Base-by-base conservation (phyloP, 106 monocot species). In the Alisma plantagoaquatica region DNA sequence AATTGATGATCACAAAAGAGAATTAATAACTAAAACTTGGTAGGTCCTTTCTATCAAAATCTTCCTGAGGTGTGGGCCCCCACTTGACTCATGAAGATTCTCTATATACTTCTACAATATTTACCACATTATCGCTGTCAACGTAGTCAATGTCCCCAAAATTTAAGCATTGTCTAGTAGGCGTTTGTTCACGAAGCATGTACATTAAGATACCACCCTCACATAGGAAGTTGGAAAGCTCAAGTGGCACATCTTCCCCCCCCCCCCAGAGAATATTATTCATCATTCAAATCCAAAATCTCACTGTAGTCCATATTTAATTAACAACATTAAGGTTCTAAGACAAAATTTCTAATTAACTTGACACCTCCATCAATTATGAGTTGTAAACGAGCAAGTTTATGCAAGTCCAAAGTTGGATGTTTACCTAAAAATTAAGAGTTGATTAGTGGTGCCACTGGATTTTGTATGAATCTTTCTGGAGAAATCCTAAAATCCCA, bases 101-200 rank as follows among this genome's bases (percentile, higher is more conserved):
- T 45, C 43, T 53, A 33, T 46, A 72, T 33, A 75, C 80, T 28
- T 72, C 91, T 26, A 50, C 22, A 3, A 1, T 29, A 33, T 92
- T 90, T 54, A 29, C 55, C 4, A 30, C 30, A 46, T 67, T 54
- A 33, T 73, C 90, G 89, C 33, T 67, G 54, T 33, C 43, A 43
- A 74, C 24, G 30, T 41, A 53, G 21, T 62, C 33, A 45, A 60
- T 67, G 64, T 65, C 50, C 15, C 50, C 53, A 27, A 72, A 61
- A 33, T 79, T 84, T 57, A 62, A 29, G 57, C 81, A 81, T 43
- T 98, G 76, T 65, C 89, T 98, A 28, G 78, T 67, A 7, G 98
- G 98, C 18, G 98, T 98, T 53, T 89, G 81, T 31, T 89, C 89
- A 3, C 75, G 78, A 15, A 98, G 57, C 58, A 82, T 79, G 74